These are phyloP conservation scores for Wickerhamomyces rabaulensis DNA, from an alignment of 805 yeast genomes.

Conservation along the genomic window DNA sequence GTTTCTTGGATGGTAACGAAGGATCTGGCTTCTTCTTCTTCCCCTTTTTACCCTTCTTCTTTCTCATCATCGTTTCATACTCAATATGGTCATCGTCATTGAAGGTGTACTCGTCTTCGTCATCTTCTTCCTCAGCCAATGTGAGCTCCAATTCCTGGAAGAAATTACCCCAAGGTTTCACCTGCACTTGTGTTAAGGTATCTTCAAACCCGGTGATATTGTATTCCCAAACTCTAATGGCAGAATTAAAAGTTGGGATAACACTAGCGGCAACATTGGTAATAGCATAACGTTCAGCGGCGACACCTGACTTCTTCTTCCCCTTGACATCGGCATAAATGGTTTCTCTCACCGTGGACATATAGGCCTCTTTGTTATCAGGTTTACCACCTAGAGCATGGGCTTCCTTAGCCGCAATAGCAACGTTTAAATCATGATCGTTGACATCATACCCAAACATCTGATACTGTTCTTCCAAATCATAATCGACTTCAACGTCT, in stretches of 20 bases:
- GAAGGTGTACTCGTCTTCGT: constrained; percentile 19
- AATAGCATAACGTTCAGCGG: constrained; percentile 58
- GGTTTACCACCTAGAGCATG: constrained; percentile 61
- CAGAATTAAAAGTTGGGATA: constrained; percentile 82
- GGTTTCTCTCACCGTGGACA: constrained; percentile 49
- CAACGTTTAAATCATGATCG: constrained; percentile 20
- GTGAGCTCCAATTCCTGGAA: constrained; percentile 41
- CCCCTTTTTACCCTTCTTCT: constrained; percentile 19
- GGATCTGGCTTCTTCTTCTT: constrained; percentile 40
- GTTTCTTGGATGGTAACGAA: constrained; percentile 59
- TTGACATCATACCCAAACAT: constrained; percentile 16
- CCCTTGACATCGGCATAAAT: constrained; percentile 37
- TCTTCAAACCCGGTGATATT: constrained; percentile 51
- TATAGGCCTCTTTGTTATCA: constrained; percentile 55
- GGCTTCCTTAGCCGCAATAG: constrained; percentile 30
- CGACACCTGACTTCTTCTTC: constrained; percentile 27
- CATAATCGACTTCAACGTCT: constrained; percentile 14
- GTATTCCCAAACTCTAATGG: constrained; percentile 82
- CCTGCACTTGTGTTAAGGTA: constrained; percentile 9
- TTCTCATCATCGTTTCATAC: constrained; percentile 16
- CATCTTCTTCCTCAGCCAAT: constrained; percentile 20
- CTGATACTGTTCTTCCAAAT: constrained; percentile 21
- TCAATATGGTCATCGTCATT: constrained; percentile 21
- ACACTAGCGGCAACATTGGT: constrained; percentile 70
- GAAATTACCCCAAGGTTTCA: constrained; percentile 55